These are phyloP conservation scores for Plasmopara halstedii DNA, from an alignment of 352 stramenopile species.

Conservation along the genomic window DNA sequence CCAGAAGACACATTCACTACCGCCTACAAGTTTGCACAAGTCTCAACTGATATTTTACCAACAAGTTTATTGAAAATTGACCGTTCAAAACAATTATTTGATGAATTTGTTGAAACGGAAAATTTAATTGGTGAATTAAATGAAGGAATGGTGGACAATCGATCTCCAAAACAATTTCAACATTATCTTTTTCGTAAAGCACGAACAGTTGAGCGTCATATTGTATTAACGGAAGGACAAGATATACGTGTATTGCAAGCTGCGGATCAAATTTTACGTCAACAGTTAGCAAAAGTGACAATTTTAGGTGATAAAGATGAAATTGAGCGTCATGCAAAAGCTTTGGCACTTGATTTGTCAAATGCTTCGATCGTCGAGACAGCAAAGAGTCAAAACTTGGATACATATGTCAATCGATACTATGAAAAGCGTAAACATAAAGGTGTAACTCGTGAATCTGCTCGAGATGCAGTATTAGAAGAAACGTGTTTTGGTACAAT, in stretches of 20 bases:
- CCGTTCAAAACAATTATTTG: constrained; percentile 55
- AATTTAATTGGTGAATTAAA: constrained; percentile 58
- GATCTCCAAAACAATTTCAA: constrained; percentile 79
- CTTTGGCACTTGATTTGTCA: constrained; percentile 54
- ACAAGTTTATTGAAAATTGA: constrained; percentile 66
- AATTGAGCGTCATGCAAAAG: constrained; percentile 59
- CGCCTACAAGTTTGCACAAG: constrained; percentile 38
- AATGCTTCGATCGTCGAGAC: constrained; percentile 55
- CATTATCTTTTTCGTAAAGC: constrained; percentile 82
- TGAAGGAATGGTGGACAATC: constrained; percentile 49
- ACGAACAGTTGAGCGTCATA: constrained; percentile 57
- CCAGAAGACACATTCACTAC: constrained; percentile 60
- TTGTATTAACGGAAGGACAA: constrained; percentile 78
- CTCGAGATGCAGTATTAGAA: constrained; percentile 50
- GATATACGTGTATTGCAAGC: constrained; percentile 78
- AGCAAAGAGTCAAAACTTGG: constrained; percentile 31
- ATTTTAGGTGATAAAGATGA: constrained; percentile 73
- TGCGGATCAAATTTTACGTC: constrained; percentile 60
- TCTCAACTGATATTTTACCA: constrained; percentile 63
- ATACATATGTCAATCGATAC: constrained; percentile 53
- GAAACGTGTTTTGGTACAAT: constrained; percentile 82
- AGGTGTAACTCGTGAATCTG: constrained; percentile 49
- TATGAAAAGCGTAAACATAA: constrained; percentile 83
- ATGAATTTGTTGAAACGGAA: constrained; percentile 58
- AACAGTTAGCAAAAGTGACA: constrained; percentile 60